Percentiles rank a stretch among this genome's conserved stretches.
Evolutionary conservation across 2,329 filamentous ascomycete species (phyloP).

Genomic region (Aureobasidium sp.): DNA sequence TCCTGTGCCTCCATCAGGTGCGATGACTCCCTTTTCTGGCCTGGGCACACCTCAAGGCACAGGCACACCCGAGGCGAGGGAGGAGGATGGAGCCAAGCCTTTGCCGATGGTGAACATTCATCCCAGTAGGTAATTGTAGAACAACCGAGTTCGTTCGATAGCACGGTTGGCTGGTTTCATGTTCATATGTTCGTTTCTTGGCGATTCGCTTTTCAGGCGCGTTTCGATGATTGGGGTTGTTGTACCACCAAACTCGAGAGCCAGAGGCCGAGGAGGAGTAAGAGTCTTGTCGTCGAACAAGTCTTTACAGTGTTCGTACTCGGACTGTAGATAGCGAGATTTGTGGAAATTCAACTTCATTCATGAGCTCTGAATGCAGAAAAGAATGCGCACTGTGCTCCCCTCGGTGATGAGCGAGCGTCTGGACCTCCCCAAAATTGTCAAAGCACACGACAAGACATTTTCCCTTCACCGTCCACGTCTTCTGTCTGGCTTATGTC

Average conservation of each 20-base stretch:
- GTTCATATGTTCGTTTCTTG: neutral
- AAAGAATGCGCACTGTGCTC: neutral
- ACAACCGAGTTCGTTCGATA: neutral
- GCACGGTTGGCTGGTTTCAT: neutral
- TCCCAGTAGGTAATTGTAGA: neutral
- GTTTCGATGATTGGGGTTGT: neutral
- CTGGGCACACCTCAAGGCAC: constrained; percentile 30
- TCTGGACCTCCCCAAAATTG: neutral
- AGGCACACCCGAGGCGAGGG: constrained; percentile 9
- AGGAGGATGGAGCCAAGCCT: neutral
- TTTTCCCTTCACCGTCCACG: neutral
- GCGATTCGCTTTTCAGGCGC: neutral
- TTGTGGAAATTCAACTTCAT: neutral
- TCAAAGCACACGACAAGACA: constrained; percentile 3
- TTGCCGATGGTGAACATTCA: neutral
- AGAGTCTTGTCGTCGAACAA: neutral
- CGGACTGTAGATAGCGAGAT: neutral
- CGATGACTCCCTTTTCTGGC: constrained; percentile 37
- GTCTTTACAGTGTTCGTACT: neutral
- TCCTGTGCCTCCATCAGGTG: constrained; percentile 57
- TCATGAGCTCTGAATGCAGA: neutral
- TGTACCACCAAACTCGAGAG: neutral
- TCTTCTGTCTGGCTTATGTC: neutral
- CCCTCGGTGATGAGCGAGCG: constrained; percentile 1
- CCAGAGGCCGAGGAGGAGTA: neutral